A percentile compares a stretch with the other conserved stretches of the same genome.
These are phyloP conservation scores for Nicotiana sylvestris DNA, from an alignment of 257 asterid genomes.

Conservation along the genomic window DNA sequence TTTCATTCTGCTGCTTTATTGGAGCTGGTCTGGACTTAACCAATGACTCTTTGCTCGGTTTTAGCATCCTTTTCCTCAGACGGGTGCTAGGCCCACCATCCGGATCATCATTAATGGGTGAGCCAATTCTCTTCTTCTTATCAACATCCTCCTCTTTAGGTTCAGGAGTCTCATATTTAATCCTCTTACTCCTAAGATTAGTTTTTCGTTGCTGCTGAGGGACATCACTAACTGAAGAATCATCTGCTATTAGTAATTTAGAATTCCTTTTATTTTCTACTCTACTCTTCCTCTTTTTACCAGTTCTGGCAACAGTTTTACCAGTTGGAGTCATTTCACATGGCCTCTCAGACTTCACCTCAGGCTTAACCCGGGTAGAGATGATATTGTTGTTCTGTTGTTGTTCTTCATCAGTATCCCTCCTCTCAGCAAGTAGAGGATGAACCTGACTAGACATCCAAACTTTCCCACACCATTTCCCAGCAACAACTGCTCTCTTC, in stretches of 20 bases:
- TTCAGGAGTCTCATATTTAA: conserved; percentile 36
- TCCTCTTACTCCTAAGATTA: conserved; percentile 34
- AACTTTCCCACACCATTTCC: conserved; percentile 98
- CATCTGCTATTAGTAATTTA: conserved; percentile 27
- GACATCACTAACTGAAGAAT: conserved; percentile 18
- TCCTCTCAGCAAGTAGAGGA: conserved; percentile 54
- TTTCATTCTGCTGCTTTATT: conserved; percentile 39
- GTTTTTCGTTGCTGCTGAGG: conserved; percentile 43
- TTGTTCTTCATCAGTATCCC: conserved; percentile 38
- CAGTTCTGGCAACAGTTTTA: conserved; percentile 29
- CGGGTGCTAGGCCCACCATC: conserved; percentile 94
- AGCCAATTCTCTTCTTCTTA: conserved; percentile 27
- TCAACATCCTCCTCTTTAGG: conserved; percentile 30
- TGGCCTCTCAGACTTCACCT: conserved; percentile 41
- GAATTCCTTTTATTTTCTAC: conserved; percentile 40
- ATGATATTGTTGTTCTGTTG: conserved; percentile 28
- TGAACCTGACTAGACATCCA: conserved; percentile 98
- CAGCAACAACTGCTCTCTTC: conserved; percentile 73
- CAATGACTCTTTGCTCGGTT: conserved; percentile 30
- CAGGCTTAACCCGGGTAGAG: conserved; percentile 28
- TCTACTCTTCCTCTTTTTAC: conserved; percentile 43
- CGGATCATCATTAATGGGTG: conserved; percentile 35
- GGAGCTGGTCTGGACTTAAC: conserved; percentile 30
- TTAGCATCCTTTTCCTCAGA: conserved; percentile 59
- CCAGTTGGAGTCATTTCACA: conserved; percentile 26